Conservation (phyloP, 2,329 filamentous ascomycete genomes). For the Verruconis gallopava region DNA sequence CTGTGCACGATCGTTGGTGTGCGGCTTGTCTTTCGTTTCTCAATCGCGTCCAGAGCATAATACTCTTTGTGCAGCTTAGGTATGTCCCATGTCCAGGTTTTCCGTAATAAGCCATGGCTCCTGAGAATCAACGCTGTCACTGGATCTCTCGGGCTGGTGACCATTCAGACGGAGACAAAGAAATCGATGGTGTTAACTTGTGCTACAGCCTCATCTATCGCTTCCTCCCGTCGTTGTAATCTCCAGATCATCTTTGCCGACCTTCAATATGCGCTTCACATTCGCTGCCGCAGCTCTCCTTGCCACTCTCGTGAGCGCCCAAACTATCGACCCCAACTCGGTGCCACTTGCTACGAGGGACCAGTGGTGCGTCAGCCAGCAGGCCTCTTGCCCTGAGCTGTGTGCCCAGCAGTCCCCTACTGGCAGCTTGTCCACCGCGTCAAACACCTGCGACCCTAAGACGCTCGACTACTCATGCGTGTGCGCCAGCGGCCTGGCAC, state of each 20-base stretch:
- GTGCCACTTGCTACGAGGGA: conserved; percentile 41
- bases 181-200: no score
- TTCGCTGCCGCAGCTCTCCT: conserved; percentile 40
- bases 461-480: conserved; percentile 58
- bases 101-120: no score
- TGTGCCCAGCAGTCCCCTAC: conserved; percentile 46
- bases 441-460: conserved; percentile 54
- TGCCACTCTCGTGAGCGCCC: conserved; percentile 39
- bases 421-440: conserved; percentile 33
- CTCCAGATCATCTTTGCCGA: neutral
- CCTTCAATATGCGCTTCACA: conserved; percentile 29
- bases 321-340: conserved; percentile 48
- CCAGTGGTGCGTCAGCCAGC: conserved; percentile 53
- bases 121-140: no score
- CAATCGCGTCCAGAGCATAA: no score
- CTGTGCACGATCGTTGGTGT: no score
- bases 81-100: no score
- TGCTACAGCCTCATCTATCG: no score
- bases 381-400: conserved; percentile 54
- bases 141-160: no score
- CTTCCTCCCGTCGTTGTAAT: no score
- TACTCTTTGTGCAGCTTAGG: no score
- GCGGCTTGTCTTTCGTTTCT: no score
- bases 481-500: conserved; percentile 53
- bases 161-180: no score